Evolutionary conservation across 257 asterid genomes (phyloP).

Genomic region (Ocimum tenuiflorum): DNA sequence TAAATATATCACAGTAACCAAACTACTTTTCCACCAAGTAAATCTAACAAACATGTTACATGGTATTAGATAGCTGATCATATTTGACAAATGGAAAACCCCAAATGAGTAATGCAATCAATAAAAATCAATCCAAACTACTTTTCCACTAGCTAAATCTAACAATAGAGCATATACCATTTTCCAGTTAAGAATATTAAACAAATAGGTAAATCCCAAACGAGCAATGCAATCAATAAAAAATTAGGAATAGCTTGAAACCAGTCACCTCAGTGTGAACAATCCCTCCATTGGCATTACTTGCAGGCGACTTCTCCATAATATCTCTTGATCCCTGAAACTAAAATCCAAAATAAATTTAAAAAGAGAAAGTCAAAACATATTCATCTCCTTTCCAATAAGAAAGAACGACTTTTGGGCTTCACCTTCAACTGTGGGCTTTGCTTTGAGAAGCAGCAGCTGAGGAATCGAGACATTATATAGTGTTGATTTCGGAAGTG

Average conservation of each 20-base stretch:
- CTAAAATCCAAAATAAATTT: background rate
- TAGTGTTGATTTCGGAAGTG: conserved; percentile 30
- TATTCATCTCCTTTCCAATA: background rate
- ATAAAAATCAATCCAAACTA: background rate
- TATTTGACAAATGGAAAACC: no score
- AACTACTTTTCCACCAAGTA: no score
- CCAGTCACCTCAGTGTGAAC: conserved; percentile 23
- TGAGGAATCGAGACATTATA: conserved; percentile 41
- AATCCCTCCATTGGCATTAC: conserved; percentile 18
- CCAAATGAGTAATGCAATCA: no score
- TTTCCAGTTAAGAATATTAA: no score
- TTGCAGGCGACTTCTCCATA: conserved; percentile 39
- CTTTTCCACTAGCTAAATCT: background rate
- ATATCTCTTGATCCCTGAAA: conserved; percentile 28
- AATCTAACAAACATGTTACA: no score
- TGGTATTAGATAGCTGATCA: no score
- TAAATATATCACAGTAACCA: no score
- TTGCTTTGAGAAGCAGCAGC: conserved; percentile 31
- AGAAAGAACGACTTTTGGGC: background rate
- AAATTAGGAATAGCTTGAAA: background rate
- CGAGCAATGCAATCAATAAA: background rate
- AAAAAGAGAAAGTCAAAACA: background rate
- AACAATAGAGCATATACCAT: no score
- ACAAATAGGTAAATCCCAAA: background rate
- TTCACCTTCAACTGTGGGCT: conserved; percentile 23